Evolutionary conservation across 768 basidiomycete species (phyloP).

Genomic region (Lactarius trivialis): DNA sequence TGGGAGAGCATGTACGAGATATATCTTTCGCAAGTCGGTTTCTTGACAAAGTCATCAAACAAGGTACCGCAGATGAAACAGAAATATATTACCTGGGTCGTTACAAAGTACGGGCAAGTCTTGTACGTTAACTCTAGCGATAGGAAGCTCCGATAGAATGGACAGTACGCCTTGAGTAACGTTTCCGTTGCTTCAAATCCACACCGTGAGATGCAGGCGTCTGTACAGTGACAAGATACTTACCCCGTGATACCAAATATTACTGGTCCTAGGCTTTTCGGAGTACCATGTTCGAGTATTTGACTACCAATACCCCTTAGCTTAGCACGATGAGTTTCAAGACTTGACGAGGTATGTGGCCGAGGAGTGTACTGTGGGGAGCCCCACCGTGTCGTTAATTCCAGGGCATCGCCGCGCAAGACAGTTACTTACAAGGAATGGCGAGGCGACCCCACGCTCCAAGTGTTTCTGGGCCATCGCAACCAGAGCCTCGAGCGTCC

Average conservation of each 20-base stretch:
- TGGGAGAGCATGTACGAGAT: constrained; percentile 66
- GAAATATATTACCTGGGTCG: constrained; percentile 39
- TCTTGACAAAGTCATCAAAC: constrained; percentile 32
- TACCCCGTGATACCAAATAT: constrained; percentile 82
- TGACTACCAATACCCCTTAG: constrained; percentile 51
- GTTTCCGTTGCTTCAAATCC: constrained; percentile 56
- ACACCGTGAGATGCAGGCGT: constrained; percentile 7
- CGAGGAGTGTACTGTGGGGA: constrained; percentile 63
- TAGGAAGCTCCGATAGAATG: constrained; percentile 65
- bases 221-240: constrained; percentile 15
- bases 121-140: constrained; percentile 46
- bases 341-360: constrained; percentile 63
- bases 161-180: constrained; percentile 74
- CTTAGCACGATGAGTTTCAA: constrained; percentile 47
- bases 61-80: neutral
- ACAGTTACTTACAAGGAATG: constrained; percentile 62
- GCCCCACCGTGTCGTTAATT: neutral
- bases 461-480: constrained; percentile 76
- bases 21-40: constrained; percentile 58
- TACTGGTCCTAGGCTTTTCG: constrained; percentile 63
- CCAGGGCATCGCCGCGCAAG: neutral
- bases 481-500: constrained; percentile 73
- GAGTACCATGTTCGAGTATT: constrained; percentile 53
- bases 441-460: constrained; percentile 70
- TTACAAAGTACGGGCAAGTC: constrained; percentile 53